A percentile compares a stretch with the other conserved stretches of the same genome.
These are phyloP conservation scores for Hippophae tibetana DNA, from an alignment of 306 rosid genomes.

Conservation along the genomic window DNA sequence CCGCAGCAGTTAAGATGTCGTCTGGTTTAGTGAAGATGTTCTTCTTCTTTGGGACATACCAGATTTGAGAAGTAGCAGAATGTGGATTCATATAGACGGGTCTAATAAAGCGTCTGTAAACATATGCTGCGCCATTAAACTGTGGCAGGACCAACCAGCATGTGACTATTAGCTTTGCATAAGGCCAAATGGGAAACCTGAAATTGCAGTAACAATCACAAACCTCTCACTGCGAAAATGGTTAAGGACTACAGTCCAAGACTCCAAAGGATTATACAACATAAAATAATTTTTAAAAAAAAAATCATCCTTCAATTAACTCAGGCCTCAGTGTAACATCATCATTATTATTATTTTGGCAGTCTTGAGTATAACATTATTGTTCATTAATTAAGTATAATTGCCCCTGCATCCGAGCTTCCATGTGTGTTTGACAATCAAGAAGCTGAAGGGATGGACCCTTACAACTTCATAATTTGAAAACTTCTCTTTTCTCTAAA, in stretches of 20 bases:
- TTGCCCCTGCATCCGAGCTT: too few species aligned
- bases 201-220: conserved; percentile 8
- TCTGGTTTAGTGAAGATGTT: conserved; percentile 50
- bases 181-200: conserved; percentile 81
- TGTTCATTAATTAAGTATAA: too few species aligned
- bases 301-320: too few species aligned
- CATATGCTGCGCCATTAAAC: conserved; percentile 84
- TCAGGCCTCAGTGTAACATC: too few species aligned
- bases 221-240: neutral
- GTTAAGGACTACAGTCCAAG: neutral
- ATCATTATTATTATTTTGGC: too few species aligned
- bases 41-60: conserved; percentile 75
- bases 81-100: conserved; percentile 83
- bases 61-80: conserved; percentile 33
- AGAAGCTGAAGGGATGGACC: too few species aligned
- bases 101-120: conserved; percentile 58
- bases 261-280: too few species aligned
- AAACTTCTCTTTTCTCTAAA: too few species aligned
- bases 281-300: too few species aligned
- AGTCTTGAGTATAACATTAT: too few species aligned
- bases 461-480: too few species aligned
- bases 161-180: conserved; percentile 61
- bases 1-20: conserved; percentile 73
- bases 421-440: too few species aligned
- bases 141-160: conserved; percentile 95